Evolutionary conservation across 2,329 filamentous ascomycete species (phyloP), one percentile per base, ranked within the genome.

Genomic region (Geoglossum cookeanum): DNA sequence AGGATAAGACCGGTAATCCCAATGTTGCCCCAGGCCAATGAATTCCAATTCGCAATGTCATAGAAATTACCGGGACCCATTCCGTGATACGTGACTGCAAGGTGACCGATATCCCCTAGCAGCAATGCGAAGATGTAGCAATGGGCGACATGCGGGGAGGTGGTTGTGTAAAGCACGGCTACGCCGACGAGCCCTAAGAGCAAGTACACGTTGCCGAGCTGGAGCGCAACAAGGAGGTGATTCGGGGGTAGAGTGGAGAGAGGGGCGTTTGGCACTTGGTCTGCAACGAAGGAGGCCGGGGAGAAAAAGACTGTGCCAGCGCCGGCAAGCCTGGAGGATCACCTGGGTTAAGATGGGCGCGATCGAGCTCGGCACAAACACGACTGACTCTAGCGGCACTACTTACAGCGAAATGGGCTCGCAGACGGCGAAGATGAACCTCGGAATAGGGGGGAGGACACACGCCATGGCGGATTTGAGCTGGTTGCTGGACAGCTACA

Each of bases 21-120:
- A 60, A 89, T 74, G 63, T 88, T 88, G 2, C 84, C 85, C 79
- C 80, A 85, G n/a, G 81, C 77, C 72, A 84, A 77, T 37, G 76
- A 71, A 66, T 86, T 87, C 84, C 84, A 88, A 27, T 67, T 69
- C 3, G 64, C 68, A 9, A 83, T 68, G 61, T 79, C 74, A 49
- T 77, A 60, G 52, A 78, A 74, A 37, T 69, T 70, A 8, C 77
- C 72, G 65, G 71, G 72, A 7, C 81, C 83, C 60, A 87, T 72
- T 5, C 74, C 75, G 63, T 71, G 69, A 59, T 77, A 79, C 15
- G 78, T 84, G 59, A 82, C 73, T 55, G 74, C 78, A 30, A 88
- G 69, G 65, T 88, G 84, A 2, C 81, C 80, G 60, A 87, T 70
- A 64, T 88, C 84, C 17, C 79, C 83, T 48, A 78, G 63, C 64